phyloP scores from a whole-genome alignment of 495 filamentous ascomycete species.

The Penicillium turbatum region DNA sequence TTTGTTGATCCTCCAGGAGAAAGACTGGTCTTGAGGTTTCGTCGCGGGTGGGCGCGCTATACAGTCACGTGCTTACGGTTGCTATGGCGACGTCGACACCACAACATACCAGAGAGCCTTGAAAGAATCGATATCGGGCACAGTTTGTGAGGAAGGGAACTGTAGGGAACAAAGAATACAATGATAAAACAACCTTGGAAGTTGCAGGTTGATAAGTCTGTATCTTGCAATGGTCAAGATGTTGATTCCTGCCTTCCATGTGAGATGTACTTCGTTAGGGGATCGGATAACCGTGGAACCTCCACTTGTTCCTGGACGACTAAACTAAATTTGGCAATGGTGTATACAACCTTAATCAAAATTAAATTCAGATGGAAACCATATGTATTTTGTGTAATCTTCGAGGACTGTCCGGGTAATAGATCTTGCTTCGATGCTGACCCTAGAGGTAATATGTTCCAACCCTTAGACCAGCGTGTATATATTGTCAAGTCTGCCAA shows the following conservation, averaged over 20 bases:
- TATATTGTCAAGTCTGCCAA: too few relatives aligned
- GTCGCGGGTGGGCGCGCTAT: slow-evolving; percentile 17
- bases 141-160: background rate
- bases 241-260: background rate
- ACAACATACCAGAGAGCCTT: slow-evolving; percentile 17
- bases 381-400: too few relatives aligned
- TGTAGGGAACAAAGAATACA: background rate
- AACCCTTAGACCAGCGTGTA: too few relatives aligned
- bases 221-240: background rate
- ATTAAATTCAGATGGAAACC: too few relatives aligned
- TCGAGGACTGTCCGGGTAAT: too few relatives aligned
- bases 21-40: slow-evolving; percentile 21
- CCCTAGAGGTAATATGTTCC: too few relatives aligned
- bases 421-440: too few relatives aligned
- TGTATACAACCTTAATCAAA: too few relatives aligned
- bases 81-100: slow-evolving; percentile 15
- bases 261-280: background rate
- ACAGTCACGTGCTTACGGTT: slow-evolving; percentile 19
- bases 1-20: slow-evolving; percentile 24
- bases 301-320: background rate
- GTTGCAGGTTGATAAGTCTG: background rate
- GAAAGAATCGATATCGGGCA: background rate
- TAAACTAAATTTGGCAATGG: background rate
- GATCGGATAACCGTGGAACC: background rate
- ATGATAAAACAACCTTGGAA: background rate